These are phyloP conservation scores for Prosopis cineraria DNA, from an alignment of 306 rosid genomes.

Conservation along the genomic window DNA sequence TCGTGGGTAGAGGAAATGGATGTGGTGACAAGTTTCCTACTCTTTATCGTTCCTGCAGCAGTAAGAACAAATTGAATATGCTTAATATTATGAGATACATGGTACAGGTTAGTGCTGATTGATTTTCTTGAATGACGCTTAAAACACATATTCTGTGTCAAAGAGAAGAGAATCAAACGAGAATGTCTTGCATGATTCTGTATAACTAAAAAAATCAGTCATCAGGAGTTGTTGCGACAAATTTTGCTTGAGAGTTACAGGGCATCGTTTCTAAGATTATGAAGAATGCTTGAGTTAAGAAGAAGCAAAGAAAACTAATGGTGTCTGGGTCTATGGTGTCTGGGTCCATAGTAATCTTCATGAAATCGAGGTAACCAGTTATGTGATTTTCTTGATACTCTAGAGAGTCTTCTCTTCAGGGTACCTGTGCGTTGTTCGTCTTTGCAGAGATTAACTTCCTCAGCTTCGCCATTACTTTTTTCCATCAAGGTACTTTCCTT, in stretches of 20 bases:
- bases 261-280: neutral
- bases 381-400: constrained; percentile 54
- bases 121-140: constrained; percentile 10
- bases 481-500: constrained; percentile 38
- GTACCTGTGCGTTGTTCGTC: constrained; percentile 69
- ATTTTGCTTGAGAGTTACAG: constrained; percentile 6
- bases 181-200: constrained; percentile 30
- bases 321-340: constrained; percentile 61
- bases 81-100: constrained; percentile 31
- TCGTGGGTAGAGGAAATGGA: constrained; percentile 47
- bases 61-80: constrained; percentile 42
- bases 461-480: constrained; percentile 20
- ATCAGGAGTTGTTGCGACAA: constrained; percentile 27
- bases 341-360: constrained; percentile 83
- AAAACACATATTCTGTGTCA: neutral
- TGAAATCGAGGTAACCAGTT: constrained; percentile 62
- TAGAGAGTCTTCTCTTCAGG: constrained; percentile 56
- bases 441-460: constrained; percentile 42
- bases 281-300: constrained; percentile 11
- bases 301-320: constrained; percentile 43
- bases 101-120: constrained; percentile 1
- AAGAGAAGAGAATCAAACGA: neutral
- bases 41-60: constrained; percentile 73
- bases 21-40: constrained; percentile 62
- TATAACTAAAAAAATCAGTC: neutral